Percentiles rank a stretch among this genome's conserved stretches.
Conservation (phyloP, 305 asterid genomes). For the Rubia tinctorum region DNA sequence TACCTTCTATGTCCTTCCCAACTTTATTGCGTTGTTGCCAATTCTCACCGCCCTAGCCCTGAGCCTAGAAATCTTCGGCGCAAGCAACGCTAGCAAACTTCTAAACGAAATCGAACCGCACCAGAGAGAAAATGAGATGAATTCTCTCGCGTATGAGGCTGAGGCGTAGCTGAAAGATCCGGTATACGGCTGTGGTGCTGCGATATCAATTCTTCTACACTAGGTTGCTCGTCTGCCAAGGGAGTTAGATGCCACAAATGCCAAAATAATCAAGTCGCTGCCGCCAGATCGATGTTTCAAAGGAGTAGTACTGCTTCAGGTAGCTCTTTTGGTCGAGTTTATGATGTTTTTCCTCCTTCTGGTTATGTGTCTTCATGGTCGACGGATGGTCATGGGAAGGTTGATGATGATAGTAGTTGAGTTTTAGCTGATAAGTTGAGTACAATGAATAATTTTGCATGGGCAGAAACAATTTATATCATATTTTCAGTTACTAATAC, state of each 20-base stretch:
- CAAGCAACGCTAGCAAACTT: conserved; percentile 55
- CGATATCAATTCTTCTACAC: conserved; percentile 47
- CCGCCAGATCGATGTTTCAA: no score
- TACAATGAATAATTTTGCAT: no score
- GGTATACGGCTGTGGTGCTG: conserved; percentile 59
- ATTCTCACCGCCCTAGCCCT: no score
- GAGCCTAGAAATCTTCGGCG: conserved; percentile 36
- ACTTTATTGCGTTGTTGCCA: no score
- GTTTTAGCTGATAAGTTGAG: no score
- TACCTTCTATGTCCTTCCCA: no score
- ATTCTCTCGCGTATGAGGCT: conserved; percentile 58
- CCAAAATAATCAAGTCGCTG: conserved; percentile 39
- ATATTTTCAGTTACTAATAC: no score
- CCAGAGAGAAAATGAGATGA: conserved; percentile 16
- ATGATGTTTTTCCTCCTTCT: conserved; percentile 20
- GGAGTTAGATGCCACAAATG: conserved; percentile 50
- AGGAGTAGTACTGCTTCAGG: conserved; percentile 16
- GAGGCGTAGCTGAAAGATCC: conserved; percentile 56
- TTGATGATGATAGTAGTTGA: no score
- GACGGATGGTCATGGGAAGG: no score
- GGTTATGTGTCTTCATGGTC: conserved; percentile 17
- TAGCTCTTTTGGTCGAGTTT: conserved; percentile 26
- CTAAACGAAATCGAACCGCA: conserved; percentile 43
- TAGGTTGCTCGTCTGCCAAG: conserved; percentile 45
- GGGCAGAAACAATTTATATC: no score